These are phyloP conservation scores for Exophiala spinifera DNA, from an alignment of 2,329 filamentous ascomycete species.

Conservation along the genomic window DNA sequence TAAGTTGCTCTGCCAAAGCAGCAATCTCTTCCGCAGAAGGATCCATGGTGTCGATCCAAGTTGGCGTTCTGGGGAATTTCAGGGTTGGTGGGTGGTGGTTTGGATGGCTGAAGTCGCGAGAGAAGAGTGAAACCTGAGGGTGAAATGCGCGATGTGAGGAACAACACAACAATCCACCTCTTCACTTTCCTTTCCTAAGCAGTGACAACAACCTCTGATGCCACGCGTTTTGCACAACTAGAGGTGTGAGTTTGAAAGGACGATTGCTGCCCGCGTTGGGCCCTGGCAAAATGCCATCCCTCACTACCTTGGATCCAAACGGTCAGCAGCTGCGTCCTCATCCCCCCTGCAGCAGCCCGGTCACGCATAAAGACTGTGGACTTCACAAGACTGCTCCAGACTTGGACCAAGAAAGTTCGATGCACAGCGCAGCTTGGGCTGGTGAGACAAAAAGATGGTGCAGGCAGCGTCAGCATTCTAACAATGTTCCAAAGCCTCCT, in stretches of 20 bases:
- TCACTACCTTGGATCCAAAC: neutral
- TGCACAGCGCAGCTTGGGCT: too few species aligned
- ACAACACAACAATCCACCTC: too few species aligned
- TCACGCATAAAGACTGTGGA: neutral
- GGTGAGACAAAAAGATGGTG: neutral
- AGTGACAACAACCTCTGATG: too few species aligned
- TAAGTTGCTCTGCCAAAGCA: slow-evolving; percentile 7
- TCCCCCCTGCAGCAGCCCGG: neutral
- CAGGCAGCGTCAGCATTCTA: neutral
- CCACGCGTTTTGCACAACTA: too few species aligned
- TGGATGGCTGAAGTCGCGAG: too few species aligned
- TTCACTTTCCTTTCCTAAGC: too few species aligned
- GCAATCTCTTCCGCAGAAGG: slow-evolving; percentile 6
- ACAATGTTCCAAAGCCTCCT: neutral
- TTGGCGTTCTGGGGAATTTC: neutral
- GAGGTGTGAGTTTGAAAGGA: too few species aligned
- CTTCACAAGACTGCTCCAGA: too few species aligned
- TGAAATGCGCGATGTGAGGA: too few species aligned
- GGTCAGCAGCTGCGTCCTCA: neutral
- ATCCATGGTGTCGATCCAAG: neutral
- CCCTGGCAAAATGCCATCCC: neutral
- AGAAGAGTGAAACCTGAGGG: too few species aligned
- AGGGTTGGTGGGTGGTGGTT: neutral
- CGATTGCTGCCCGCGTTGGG: too few species aligned
- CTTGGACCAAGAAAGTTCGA: neutral